Percentiles rank a stretch among this genome's conserved stretches.
Evolutionary conservation across 306 rosid species (phyloP).

Genomic region (Pyrus communis): DNA sequence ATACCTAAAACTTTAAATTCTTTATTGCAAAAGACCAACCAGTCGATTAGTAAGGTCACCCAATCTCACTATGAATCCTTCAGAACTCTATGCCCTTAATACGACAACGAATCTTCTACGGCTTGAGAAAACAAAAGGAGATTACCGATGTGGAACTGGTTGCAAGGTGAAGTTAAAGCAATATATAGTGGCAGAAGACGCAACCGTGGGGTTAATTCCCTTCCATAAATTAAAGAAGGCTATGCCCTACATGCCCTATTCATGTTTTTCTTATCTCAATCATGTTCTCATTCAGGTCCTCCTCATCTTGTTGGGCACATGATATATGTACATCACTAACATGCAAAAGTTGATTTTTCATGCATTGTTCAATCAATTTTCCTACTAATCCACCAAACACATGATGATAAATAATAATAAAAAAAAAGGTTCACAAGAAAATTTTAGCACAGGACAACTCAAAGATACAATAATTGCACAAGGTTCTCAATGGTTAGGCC

Average conservation of each 20-base stretch:
- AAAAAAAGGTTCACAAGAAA: neutral
- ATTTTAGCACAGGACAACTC: neutral
- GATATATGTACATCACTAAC: neutral
- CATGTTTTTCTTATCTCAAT: neutral
- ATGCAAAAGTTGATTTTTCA: neutral
- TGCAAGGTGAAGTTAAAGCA: too few species aligned
- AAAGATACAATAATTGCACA: neutral
- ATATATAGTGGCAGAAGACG: neutral
- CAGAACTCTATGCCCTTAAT: too few species aligned
- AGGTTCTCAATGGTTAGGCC: neutral
- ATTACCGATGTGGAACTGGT: too few species aligned
- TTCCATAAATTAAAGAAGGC: neutral
- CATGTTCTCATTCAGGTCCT: neutral
- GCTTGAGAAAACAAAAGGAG: too few species aligned
- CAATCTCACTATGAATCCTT: too few species aligned
- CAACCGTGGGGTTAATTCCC: neutral
- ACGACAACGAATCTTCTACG: too few species aligned
- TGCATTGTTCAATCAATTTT: neutral
- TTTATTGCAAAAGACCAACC: too few species aligned
- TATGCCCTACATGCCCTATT: neutral
- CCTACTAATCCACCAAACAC: neutral
- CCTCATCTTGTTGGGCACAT: neutral
- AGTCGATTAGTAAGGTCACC: too few species aligned
- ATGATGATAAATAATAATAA: neutral
- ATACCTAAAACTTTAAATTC: too few species aligned